Evolutionary conservation across 352 stramenopile species (phyloP).

Genomic region (Thraustochytrium sp.): DNA sequence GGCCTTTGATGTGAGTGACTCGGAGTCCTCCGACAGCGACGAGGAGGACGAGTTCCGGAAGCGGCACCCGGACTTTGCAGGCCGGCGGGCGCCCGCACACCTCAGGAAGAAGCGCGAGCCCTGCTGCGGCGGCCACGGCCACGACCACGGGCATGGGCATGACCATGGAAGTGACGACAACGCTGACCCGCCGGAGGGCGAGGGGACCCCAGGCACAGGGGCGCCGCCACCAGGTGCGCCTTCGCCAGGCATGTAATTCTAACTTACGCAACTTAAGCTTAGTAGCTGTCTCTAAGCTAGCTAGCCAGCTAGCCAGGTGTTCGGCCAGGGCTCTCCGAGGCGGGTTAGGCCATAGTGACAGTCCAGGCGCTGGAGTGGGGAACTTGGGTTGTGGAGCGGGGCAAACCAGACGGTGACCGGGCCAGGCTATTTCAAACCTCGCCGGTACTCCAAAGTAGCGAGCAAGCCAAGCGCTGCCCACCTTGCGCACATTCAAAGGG

Average conservation of each 20-base stretch:
- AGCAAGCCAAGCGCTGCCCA: too few species aligned
- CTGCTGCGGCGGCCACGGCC: background rate
- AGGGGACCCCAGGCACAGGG: background rate
- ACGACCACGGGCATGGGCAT: background rate
- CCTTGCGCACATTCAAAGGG: too few species aligned
- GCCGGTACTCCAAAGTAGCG: too few species aligned
- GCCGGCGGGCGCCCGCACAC: background rate
- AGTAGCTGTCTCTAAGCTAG: too few species aligned
- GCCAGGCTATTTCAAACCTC: too few species aligned
- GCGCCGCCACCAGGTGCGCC: background rate
- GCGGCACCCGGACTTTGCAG: constrained; percentile 13
- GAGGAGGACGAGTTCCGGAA: constrained; percentile 55
- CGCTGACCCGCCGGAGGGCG: background rate
- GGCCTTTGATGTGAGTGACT: constrained; percentile 80
- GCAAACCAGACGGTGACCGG: too few species aligned
- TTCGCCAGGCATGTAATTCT: background rate
- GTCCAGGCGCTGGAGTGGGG: too few species aligned
- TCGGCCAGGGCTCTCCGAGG: too few species aligned
- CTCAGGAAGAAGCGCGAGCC: background rate
- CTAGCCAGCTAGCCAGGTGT: too few species aligned
- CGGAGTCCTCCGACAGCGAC: constrained; percentile 74
- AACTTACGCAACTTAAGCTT: too few species aligned
- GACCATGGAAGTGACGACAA: background rate
- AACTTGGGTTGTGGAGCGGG: too few species aligned
- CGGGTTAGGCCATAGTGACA: too few species aligned